Percentiles rank a stretch among this genome's conserved stretches.
These are phyloP conservation scores for Euphorbia peplus DNA, from an alignment of 345 rosid species.

Conservation along the genomic window DNA sequence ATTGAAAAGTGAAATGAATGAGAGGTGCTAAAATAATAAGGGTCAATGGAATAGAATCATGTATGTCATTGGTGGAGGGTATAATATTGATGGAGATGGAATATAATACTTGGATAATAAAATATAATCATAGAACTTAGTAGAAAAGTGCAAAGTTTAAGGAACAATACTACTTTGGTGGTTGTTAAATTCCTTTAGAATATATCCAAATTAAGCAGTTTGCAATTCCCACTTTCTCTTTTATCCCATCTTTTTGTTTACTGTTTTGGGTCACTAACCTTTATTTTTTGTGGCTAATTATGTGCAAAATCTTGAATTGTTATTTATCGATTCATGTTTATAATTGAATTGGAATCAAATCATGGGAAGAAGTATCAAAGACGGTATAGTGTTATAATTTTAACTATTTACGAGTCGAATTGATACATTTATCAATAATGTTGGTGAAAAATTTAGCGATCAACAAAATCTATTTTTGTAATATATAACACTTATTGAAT, in stretches of 20 bases:
- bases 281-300: neutral
- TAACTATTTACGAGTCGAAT: no score
- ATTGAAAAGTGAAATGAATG: no score
- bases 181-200: neutral
- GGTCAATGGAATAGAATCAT: neutral
- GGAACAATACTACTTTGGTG: slow-evolving; percentile 7
- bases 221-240: neutral
- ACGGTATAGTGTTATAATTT: no score
- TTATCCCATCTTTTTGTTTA: neutral
- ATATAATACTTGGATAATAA: neutral
- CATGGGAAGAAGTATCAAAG: no score
- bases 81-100: neutral
- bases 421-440: no score
- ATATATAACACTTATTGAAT: no score
- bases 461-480: no score
- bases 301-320: neutral
- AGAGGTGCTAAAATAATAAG: neutral
- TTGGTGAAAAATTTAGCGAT: no score
- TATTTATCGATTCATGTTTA: no score
- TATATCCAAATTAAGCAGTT: slow-evolving; percentile 9
- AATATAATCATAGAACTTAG: neutral
- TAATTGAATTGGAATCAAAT: no score
- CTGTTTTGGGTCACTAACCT: neutral
- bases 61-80: neutral
- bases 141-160: slow-evolving; percentile 8